Percentiles rank a stretch among this genome's conserved stretches.
phyloP scores from a whole-genome alignment of 371 early-diverging fungal species.

The Racocetra persica region DNA sequence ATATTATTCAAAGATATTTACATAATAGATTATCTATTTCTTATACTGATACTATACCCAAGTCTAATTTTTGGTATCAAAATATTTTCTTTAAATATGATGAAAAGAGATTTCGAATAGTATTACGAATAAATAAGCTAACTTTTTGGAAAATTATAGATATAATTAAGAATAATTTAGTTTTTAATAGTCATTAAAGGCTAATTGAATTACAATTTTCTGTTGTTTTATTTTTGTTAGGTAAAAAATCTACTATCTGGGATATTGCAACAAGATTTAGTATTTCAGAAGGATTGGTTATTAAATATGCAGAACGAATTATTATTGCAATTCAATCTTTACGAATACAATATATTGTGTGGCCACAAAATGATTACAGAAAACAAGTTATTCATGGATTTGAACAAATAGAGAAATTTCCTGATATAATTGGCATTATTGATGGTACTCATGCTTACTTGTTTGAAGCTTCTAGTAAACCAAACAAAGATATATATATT shows the following conservation, averaged over 20 bases:
- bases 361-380: neutral
- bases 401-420: neutral
- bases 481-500: constrained; percentile 7
- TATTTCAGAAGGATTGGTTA: neutral
- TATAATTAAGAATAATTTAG: neutral
- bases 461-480: neutral
- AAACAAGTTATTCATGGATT: neutral
- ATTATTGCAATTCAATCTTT: neutral
- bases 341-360: neutral
- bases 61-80: neutral
- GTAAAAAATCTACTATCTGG: constrained; percentile 1
- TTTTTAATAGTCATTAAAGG: neutral
- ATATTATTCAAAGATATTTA: neutral
- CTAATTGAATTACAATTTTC: neutral
- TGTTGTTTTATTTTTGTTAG: neutral
- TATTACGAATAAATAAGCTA: neutral
- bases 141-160: neutral
- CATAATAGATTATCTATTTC: neutral
- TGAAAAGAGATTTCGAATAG: neutral
- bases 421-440: neutral
- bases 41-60: neutral
- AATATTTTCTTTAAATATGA: neutral
- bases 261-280: neutral
- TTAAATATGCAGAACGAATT: neutral
- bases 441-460: neutral